These are phyloP conservation scores for Astrephomene gubernaculifera DNA, from an alignment of 139 green algal genomes.

Conservation along the genomic window DNA sequence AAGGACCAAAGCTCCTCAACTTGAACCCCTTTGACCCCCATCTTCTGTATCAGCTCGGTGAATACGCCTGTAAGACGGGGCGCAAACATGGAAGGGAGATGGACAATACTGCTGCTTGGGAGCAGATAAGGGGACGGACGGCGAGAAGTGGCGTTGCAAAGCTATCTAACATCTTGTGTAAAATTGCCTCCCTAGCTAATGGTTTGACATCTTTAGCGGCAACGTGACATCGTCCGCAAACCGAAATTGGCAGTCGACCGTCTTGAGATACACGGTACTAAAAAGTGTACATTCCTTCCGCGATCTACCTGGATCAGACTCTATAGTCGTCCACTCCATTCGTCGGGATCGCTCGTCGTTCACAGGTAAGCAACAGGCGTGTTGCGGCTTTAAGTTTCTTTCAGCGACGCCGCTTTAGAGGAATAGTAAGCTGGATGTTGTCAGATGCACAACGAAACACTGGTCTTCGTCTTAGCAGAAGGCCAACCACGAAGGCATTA, in stretches of 20 bases:
- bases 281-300: background rate
- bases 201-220: background rate
- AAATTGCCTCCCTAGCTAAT: background rate
- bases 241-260: too few relatives aligned
- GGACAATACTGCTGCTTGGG: background rate
- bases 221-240: background rate
- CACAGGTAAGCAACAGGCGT: too few relatives aligned
- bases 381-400: too few relatives aligned
- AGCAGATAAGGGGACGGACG: background rate
- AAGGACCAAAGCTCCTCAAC: slow-evolving; percentile 94
- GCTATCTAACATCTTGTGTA: too few relatives aligned
- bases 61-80: slow-evolving; percentile 72
- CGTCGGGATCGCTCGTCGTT: too few relatives aligned
- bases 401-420: too few relatives aligned
- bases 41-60: slow-evolving; percentile 91
- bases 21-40: slow-evolving; percentile 92
- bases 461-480: too few relatives aligned
- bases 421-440: too few relatives aligned
- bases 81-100: background rate
- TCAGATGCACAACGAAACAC: too few relatives aligned
- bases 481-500: too few relatives aligned
- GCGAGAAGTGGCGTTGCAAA: background rate
- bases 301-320: slow-evolving; percentile 84
- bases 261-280: background rate
- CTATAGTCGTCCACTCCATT: slow-evolving; percentile 85